Evolutionary conservation across 345 rosid species (phyloP), one percentile per base, ranked within the genome.

Genomic region (Eutrema yunnanense): DNA sequence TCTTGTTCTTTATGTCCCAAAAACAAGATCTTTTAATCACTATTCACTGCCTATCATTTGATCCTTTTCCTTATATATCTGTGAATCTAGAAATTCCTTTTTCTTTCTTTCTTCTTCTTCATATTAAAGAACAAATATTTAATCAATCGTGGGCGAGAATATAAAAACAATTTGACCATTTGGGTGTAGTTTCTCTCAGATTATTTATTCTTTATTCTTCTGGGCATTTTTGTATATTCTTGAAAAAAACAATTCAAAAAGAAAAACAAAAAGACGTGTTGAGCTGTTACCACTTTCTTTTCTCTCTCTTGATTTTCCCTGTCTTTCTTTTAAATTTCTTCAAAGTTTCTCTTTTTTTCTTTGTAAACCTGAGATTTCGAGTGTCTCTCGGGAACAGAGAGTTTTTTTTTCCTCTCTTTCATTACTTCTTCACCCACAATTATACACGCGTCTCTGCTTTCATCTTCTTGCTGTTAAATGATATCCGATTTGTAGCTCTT

Each of bases 201-300:
- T 57, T 54, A 56, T 65, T 22, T 22, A 22, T 22, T 73, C 76
- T 71, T 62, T 22, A 22, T 22, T 73, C 76, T 71, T 62, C 68
- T 61, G 67, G 61, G 11, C 1, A 12, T 58, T 57, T 72, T 37
- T 36, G 69, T 72, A 71, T 61, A 61, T 61, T 61, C 48, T 64
- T 64, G 5, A 12, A 46, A 59, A 22, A 19, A 40, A 40, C 0
- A 38, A 3, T 29, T 19, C 6, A 30, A 4, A 2, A 53, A 65
- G 6, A 3, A 40, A 77, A 67, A 78, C 73, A 8, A 38, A 65
- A 34, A 73, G 82, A 84, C 90, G 87, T 85, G 98, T 75, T 82
- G 96, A 85, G 90, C 87, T 88, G 92, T 88, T 81, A 52, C 64
- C 86, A 73, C 75, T 62, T 71, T 50, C 62, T n/a, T 38, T 72